Evolutionary conservation across 2,329 filamentous ascomycete genomes (phyloP).

Genomic region (Exophiala sp.): DNA sequence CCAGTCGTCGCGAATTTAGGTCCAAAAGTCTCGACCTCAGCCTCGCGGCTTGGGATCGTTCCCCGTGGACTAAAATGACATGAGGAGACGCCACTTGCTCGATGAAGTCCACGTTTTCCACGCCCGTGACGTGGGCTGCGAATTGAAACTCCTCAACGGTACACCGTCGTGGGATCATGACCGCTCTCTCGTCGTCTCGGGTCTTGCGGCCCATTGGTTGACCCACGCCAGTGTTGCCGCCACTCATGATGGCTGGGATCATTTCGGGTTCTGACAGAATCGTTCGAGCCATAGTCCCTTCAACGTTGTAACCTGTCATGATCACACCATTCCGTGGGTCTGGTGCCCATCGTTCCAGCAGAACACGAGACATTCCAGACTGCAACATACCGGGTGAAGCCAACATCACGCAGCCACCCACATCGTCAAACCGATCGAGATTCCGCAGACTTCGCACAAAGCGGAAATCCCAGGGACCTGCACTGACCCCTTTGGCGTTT

Average conservation of each 20-base stretch:
- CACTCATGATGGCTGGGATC: slow-evolving; percentile 88
- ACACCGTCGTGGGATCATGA: slow-evolving; percentile 86
- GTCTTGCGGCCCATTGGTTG: slow-evolving; percentile 55
- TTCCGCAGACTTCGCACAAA: slow-evolving; percentile 88
- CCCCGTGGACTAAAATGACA: slow-evolving; percentile 93
- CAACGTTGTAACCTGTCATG: slow-evolving; percentile 96
- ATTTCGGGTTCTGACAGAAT: slow-evolving; percentile 92
- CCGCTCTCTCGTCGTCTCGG: slow-evolving; percentile 64
- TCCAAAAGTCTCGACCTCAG: slow-evolving; percentile 90
- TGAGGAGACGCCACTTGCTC: slow-evolving; percentile 88
- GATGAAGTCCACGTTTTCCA: slow-evolving; percentile 94
- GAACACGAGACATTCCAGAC: slow-evolving; percentile 85
- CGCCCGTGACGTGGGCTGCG: slow-evolving; percentile 91
- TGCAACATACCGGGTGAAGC: slow-evolving; percentile 98
- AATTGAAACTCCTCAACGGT: slow-evolving; percentile 93
- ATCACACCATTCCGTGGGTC: slow-evolving; percentile 97
- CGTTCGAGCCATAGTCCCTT: slow-evolving; percentile 96
- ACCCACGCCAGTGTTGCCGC: slow-evolving; percentile 52
- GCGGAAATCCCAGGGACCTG: slow-evolving; percentile 90
- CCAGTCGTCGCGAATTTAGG: slow-evolving; percentile 58
- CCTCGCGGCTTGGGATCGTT: slow-evolving; percentile 97
- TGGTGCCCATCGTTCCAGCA: slow-evolving; percentile 92
- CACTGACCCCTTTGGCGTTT: slow-evolving; percentile 61
- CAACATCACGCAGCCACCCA: slow-evolving; percentile 93
- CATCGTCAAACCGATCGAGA: slow-evolving; percentile 90